phyloP scores from a whole-genome alignment of 129 eudicot genomes.

The Tagetes patula region DNA sequence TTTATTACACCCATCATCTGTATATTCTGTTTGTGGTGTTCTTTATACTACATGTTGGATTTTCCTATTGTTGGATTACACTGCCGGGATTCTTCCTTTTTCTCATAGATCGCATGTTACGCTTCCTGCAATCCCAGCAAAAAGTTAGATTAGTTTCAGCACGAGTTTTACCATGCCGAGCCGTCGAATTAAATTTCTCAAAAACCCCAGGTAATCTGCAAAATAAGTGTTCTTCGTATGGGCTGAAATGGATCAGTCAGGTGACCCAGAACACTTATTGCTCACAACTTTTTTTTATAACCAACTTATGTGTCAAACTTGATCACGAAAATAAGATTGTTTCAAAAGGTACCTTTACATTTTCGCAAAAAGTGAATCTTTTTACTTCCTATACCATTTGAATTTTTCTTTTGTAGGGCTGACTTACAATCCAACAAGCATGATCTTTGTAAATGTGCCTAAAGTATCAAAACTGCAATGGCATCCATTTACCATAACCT shows the following conservation, averaged over 20 bases:
- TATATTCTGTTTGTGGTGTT: constrained; percentile 52
- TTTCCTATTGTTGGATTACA: constrained; percentile 55
- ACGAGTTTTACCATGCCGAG: constrained; percentile 54
- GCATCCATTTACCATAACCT: constrained; percentile 73
- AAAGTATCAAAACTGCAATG: constrained; percentile 67
- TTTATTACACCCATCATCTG: constrained; percentile 68
- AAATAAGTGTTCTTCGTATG: not conserved
- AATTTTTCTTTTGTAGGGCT: constrained; percentile 34
- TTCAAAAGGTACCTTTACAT: not conserved
- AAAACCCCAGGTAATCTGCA: constrained; percentile 44
- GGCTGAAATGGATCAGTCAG: not conserved
- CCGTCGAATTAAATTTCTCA: constrained; percentile 59
- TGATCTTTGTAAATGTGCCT: constrained; percentile 55
- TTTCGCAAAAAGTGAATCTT: not conserved
- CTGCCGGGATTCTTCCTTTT: constrained; percentile 73
- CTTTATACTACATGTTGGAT: constrained; percentile 65
- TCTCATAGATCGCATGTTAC: constrained; percentile 55
- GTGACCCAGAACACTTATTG: not conserved
- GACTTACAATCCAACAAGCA: constrained; percentile 54
- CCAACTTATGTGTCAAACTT: not conserved
- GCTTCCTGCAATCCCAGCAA: constrained; percentile 72
- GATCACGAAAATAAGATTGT: not conserved
- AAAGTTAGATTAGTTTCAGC: constrained; percentile 57
- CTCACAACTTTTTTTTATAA: not conserved
- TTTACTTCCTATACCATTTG: not conserved